Evolutionary conservation across 148 eudicot species (phyloP), one percentile per base, ranked within the genome.

Genomic region (Amaranthus cruentus): DNA sequence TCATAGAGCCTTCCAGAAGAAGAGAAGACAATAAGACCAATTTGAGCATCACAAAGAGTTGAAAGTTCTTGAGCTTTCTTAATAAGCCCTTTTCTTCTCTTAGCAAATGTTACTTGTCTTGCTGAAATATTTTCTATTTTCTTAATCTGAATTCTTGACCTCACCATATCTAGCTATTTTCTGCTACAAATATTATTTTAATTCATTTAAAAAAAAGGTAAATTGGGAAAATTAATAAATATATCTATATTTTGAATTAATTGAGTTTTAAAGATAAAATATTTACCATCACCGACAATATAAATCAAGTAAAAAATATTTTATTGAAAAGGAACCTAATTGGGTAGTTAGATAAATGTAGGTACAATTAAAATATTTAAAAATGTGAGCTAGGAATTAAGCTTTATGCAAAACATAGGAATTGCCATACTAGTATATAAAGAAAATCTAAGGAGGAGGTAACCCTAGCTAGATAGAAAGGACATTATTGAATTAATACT

Each of bases 11-110:
- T 81, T 38, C 53, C 21, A 62, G 83, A 76, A 57, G 83, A 81
- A 57, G 83, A 81, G 44, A 76, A 76, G 55, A 81, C 75, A 81
- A 81, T 62, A 47, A 81, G 51, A 49, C 61, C 83, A 56, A 81
- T 69, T 3, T 77, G 71, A 55, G 80, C 80, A 81, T 81, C 83
- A 56, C 83, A 81, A 44, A 81, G 83, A 73, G 75, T 77, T 7
- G 83, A 68, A 38, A 81, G 80, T 42, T 81, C 83, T n/a, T 68
- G 55, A 3, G 83, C 77, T 76, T 81, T 81, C 83, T 81, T 81
- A n/a, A 81, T 68, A 12, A 81, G 44, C 8, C 83, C 83, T 73
- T 63, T 76, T 77, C 77, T 76, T 55, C 83, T 73, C 83, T 77
- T 81, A 43, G 83, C 73, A 73, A 81, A 81, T 11, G 83, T 81